A percentile compares a stretch with the other conserved stretches of the same genome.
These are phyloP conservation scores for Trichoderma gamsii DNA, from an alignment of 495 filamentous ascomycete genomes.

Conservation along the genomic window DNA sequence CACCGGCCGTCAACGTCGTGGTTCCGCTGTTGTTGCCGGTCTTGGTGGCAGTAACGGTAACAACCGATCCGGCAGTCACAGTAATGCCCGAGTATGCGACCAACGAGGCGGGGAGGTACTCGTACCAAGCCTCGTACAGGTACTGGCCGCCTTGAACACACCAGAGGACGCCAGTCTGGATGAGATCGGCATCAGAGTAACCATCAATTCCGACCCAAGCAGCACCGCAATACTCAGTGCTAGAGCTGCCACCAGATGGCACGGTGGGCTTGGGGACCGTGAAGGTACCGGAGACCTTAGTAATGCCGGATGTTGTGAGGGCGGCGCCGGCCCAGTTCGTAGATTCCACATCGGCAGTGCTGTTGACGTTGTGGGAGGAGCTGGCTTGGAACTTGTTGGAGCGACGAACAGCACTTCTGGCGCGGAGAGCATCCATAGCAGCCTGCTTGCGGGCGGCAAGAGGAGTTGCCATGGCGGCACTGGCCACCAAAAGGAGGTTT, in stretches of 20 bases:
- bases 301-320: neutral
- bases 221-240: neutral
- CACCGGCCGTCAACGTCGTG: slow-evolving; percentile 51
- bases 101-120: neutral
- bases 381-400: neutral
- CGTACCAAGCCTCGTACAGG: neutral
- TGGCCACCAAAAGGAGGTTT: neutral
- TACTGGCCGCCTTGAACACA: neutral
- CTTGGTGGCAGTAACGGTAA: neutral
- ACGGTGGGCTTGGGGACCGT: neutral
- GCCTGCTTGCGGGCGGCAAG: slow-evolving; percentile 4
- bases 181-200: neutral
- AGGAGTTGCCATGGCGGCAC: neutral
- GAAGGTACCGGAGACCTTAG: neutral
- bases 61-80: neutral
- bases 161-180: neutral
- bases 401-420: neutral
- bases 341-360: neutral
- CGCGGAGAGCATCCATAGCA: slow-evolving; percentile 5
- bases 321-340: neutral
- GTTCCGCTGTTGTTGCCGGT: slow-evolving; percentile 18
- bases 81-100: neutral
- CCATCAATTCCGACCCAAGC: neutral
- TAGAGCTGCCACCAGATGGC: neutral
- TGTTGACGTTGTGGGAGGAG: neutral